Evolutionary conservation across 1,139 yeast genomes (phyloP).

Genomic region (Geotrichum phurueaensis): DNA sequence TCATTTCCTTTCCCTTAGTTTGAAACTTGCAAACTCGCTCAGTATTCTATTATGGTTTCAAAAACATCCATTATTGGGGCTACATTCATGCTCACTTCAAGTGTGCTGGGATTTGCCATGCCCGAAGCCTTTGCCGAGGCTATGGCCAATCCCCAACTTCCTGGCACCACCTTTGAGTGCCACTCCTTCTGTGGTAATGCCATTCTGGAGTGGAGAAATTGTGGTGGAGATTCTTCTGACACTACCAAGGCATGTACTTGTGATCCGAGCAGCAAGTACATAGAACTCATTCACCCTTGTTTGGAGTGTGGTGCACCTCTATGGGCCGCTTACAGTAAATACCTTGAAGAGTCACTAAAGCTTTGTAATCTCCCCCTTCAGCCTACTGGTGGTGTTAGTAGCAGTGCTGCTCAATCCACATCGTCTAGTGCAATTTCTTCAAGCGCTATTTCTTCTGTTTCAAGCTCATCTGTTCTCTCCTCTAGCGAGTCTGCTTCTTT

Average conservation of each 20-base stretch:
- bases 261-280: constrained; percentile 4
- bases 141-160: constrained; percentile 18
- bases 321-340: constrained; percentile 15
- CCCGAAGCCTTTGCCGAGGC: constrained; percentile 18
- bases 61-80: neutral
- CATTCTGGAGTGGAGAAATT: constrained; percentile 13
- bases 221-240: constrained; percentile 7
- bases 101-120: constrained; percentile 9
- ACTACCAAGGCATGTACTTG: constrained; percentile 11
- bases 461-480: neutral
- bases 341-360: neutral
- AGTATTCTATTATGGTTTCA: neutral
- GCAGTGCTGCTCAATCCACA: neutral
- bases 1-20: neutral
- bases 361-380: constrained; percentile 8
- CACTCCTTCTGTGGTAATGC: constrained; percentile 17
- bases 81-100: neutral
- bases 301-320: constrained; percentile 14
- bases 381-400: constrained; percentile 8
- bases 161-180: constrained; percentile 14
- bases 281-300: constrained; percentile 5
- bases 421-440: neutral
- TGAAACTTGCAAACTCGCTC: neutral
- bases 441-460: neutral
- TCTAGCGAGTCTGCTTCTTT: neutral